Evolutionary conservation across 108 stramenopile genomes (phyloP).

Genomic region (Discostella stelligeroides): DNA sequence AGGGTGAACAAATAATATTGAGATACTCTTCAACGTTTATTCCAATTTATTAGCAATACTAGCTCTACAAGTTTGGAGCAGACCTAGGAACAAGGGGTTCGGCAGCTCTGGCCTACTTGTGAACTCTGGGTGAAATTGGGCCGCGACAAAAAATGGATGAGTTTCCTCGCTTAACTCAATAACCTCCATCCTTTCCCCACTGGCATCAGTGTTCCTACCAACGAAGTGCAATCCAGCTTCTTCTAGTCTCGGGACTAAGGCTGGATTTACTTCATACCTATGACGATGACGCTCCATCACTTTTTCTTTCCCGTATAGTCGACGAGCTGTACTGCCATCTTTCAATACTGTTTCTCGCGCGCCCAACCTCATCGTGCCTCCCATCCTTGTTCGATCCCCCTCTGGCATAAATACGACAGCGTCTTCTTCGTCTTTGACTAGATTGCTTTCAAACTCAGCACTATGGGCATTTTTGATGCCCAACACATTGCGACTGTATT

Average conservation of each 20-base stretch:
- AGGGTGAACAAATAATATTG: not conserved
- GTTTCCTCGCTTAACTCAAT: conserved; percentile 32
- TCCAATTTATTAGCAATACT: not conserved
- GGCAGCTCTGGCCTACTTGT: conserved; percentile 53
- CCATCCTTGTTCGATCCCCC: conserved; percentile 54
- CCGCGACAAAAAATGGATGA: conserved; percentile 51
- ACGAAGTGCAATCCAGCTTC: conserved; percentile 49
- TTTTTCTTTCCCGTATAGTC: conserved; percentile 47
- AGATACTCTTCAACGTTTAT: not conserved
- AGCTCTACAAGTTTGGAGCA: conserved; percentile 42
- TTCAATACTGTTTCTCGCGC: conserved; percentile 42
- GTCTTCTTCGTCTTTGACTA: conserved; percentile 53
- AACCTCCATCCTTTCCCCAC: conserved; percentile 57
- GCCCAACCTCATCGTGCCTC: conserved; percentile 55
- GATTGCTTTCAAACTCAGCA: conserved; percentile 65
- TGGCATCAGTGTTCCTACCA: conserved; percentile 52
- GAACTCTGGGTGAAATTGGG: conserved; percentile 55
- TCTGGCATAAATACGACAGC: conserved; percentile 89
- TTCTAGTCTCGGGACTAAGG: conserved; percentile 47
- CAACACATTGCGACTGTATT: conserved; percentile 75
- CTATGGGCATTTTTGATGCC: conserved; percentile 67
- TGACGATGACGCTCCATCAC: conserved; percentile 56
- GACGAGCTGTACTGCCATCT: conserved; percentile 8
- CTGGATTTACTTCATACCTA: conserved; percentile 54
- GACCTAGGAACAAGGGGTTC: conserved; percentile 49